Conservation (phyloP, 257 asterid species). For the Striga asiatica region DNA sequence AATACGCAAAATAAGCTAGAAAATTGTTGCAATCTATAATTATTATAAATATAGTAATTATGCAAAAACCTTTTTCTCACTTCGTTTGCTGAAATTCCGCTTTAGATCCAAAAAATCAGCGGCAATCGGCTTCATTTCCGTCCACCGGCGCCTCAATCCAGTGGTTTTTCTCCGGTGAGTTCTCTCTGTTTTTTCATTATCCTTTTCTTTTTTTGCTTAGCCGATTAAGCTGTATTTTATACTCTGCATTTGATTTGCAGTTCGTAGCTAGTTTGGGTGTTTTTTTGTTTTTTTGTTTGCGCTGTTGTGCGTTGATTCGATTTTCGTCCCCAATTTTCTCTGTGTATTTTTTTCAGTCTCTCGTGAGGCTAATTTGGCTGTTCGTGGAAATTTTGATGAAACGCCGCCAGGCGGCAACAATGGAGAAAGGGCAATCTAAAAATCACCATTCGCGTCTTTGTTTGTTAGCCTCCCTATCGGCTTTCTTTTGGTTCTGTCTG, state of each 20-base stretch:
- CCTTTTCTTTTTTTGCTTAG: no score
- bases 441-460: slow-evolving; percentile 43
- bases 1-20: background rate
- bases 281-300: no score
- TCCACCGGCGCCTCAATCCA: background rate
- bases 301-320: no score
- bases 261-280: no score
- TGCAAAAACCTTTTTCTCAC: no score
- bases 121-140: slow-evolving; percentile 1
- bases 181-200: background rate
- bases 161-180: background rate
- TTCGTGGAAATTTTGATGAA: slow-evolving; percentile 32
- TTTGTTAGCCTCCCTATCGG: slow-evolving; percentile 39
- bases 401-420: slow-evolving; percentile 41
- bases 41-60: background rate
- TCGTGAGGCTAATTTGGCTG: slow-evolving; percentile 10
- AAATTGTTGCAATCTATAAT: background rate
- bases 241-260: no score
- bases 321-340: background rate
- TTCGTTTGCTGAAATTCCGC: slow-evolving; percentile 16
- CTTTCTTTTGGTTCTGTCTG: slow-evolving; percentile 52
- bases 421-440: slow-evolving; percentile 61
- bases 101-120: slow-evolving; percentile 9
- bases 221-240: no score
- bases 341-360: background rate